phyloP scores from a whole-genome alignment of 257 asterid genomes.

The Euphrasia confusa region DNA sequence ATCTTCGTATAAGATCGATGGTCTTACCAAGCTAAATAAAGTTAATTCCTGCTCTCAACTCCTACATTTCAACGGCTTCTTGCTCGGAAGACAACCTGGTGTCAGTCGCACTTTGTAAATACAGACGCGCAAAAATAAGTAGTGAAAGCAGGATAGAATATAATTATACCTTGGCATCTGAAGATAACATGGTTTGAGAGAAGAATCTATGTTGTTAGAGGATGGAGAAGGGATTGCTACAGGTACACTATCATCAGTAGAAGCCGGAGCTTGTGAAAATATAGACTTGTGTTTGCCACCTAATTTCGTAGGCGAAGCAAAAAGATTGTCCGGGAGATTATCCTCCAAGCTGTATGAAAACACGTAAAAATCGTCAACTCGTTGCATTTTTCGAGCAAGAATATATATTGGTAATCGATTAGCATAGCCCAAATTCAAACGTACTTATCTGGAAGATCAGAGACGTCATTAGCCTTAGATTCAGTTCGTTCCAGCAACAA shows the following conservation, averaged over 20 bases:
- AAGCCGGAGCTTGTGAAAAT: constrained; percentile 37
- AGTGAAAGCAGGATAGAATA: background rate
- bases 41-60: constrained; percentile 31
- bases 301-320: constrained; percentile 79
- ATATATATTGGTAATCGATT: no score
- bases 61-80: constrained; percentile 69
- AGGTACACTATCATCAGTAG: constrained; percentile 32
- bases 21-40: constrained; percentile 13
- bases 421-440: background rate
- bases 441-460: constrained; percentile 58
- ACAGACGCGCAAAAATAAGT: no score
- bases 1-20: background rate
- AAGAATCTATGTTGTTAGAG: constrained; percentile 50
- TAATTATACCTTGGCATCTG: constrained; percentile 69
- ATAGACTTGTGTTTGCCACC: constrained; percentile 39
- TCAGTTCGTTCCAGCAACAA: constrained; percentile 25
- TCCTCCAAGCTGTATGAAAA: constrained; percentile 59
- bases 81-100: constrained; percentile 48
- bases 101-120: constrained; percentile 11
- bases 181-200: constrained; percentile 56
- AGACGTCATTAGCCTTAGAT: constrained; percentile 26
- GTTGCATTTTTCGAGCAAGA: no score
- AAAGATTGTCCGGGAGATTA: constrained; percentile 76
- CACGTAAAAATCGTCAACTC: no score
- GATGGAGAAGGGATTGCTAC: constrained; percentile 26